phyloP scores from a whole-genome alignment of 2,329 filamentous ascomycete species.

The Botrytis paeoniae region DNA sequence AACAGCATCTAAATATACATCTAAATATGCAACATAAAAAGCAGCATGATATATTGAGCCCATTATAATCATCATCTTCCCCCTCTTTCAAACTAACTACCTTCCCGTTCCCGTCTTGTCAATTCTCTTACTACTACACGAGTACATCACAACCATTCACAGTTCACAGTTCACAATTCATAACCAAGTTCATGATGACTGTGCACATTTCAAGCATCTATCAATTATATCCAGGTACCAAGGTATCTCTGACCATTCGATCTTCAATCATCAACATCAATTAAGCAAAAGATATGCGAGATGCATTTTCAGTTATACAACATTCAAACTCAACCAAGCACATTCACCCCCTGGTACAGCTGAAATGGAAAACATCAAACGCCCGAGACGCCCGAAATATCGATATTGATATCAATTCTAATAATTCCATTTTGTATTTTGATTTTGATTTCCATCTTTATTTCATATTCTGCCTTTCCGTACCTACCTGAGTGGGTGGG shows the following conservation, averaged over 20 bases:
- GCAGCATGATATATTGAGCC: background rate
- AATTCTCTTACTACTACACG: background rate
- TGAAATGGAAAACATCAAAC: background rate
- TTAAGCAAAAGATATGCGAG: background rate
- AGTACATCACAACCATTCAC: too few relatives aligned
- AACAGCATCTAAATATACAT: background rate
- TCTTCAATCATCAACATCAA: background rate
- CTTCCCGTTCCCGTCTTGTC: background rate
- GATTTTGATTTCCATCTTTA: background rate
- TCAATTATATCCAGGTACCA: background rate
- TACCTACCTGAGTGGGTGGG: too few relatives aligned
- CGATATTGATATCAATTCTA: background rate
- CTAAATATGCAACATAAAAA: background rate
- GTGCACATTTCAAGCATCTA: background rate
- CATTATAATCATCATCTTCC: background rate
- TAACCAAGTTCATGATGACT: background rate
- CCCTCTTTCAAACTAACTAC: background rate
- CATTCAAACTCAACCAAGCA: background rate
- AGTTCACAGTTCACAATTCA: too few relatives aligned
- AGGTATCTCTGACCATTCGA: background rate
- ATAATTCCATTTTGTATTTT: background rate
- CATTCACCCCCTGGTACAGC: background rate
- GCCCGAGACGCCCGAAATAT: background rate
- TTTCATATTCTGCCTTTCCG: background rate
- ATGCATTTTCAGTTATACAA: background rate